Evolutionary conservation across 768 basidiomycete genomes (phyloP).

Genomic region (Mycena floridula): DNA sequence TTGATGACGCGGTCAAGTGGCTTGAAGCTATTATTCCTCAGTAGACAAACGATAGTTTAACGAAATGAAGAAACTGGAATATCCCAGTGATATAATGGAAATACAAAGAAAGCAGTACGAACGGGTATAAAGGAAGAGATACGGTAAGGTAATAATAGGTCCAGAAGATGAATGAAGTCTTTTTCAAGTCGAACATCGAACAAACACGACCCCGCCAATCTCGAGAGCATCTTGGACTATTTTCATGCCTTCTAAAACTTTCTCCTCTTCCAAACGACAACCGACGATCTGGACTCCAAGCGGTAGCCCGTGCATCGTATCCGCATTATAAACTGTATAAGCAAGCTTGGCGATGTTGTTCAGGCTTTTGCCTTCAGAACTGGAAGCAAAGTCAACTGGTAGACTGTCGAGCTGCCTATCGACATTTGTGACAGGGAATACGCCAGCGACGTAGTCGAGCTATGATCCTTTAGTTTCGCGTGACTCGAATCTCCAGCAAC

Average conservation of each 20-base stretch:
- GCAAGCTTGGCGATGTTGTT: slow-evolving; percentile 30
- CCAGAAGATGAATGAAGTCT: too few relatives aligned
- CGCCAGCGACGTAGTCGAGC: slow-evolving; percentile 54
- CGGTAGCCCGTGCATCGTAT: slow-evolving; percentile 63
- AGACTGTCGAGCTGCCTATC: slow-evolving; percentile 29
- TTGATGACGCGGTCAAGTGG: too few relatives aligned
- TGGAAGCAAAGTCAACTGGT: slow-evolving; percentile 25
- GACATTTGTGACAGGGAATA: slow-evolving; percentile 54
- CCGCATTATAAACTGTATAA: slow-evolving; percentile 48
- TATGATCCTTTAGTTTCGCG: slow-evolving; percentile 10
- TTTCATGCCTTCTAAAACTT: slow-evolving; percentile 64
- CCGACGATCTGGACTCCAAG: slow-evolving; percentile 64
- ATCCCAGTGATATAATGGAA: too few relatives aligned
- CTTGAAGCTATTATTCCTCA: too few relatives aligned
- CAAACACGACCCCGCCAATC: too few relatives aligned
- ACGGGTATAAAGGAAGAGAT: too few relatives aligned
- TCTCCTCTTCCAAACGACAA: slow-evolving; percentile 63
- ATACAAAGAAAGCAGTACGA: too few relatives aligned
- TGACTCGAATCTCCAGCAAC: slow-evolving; percentile 15
- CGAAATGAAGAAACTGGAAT: too few relatives aligned
- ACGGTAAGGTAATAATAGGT: too few relatives aligned
- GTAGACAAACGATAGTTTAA: too few relatives aligned
- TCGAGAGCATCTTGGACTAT: slow-evolving; percentile 29
- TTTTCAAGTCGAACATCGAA: too few relatives aligned
- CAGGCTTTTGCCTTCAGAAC: slow-evolving; percentile 25